Conservation (phyloP, 441 rosid species). For the Populus hybrid region DNA sequence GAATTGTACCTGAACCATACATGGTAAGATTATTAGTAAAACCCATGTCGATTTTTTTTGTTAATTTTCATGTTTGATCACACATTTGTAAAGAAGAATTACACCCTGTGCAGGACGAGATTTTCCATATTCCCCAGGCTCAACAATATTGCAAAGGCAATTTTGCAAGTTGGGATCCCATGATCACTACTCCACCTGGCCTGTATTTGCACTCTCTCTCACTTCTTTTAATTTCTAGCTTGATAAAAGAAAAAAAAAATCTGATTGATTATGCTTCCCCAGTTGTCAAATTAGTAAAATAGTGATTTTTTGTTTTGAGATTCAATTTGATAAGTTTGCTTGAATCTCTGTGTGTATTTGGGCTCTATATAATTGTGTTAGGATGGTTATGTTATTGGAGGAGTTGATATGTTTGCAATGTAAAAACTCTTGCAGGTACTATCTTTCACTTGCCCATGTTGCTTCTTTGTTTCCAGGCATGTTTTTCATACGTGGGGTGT, state of each 20-base stretch:
- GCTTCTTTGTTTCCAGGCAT: slow-evolving; percentile 70
- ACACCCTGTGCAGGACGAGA: slow-evolving; percentile 69
- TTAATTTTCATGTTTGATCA: background rate
- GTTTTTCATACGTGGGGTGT: slow-evolving; percentile 27
- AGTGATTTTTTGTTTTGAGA: too few relatives aligned
- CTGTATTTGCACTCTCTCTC: slow-evolving; percentile 38
- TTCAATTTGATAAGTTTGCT: too few relatives aligned
- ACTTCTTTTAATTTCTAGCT: background rate
- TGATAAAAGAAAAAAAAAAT: background rate
- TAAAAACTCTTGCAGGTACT: slow-evolving; percentile 64
- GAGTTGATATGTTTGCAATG: slow-evolving; percentile 18
- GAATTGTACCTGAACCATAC: slow-evolving; percentile 73
- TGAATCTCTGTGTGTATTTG: too few relatives aligned
- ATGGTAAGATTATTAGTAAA: slow-evolving; percentile 47
- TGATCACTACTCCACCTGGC: slow-evolving; percentile 99
- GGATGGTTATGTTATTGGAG: too few relatives aligned
- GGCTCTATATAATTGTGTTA: too few relatives aligned
- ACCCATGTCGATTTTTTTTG: slow-evolving; percentile 1
- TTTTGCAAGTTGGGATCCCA: slow-evolving; percentile 92
- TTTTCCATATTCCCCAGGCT: slow-evolving; percentile 90
- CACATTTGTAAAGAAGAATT: background rate
- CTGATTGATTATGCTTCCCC: background rate
- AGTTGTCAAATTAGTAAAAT: background rate
- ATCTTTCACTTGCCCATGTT: slow-evolving; percentile 76
- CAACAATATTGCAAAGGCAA: slow-evolving; percentile 76